These are phyloP conservation scores for Wickerhamiella spandovensis DNA, from an alignment of 805 yeast genomes.

Conservation along the genomic window DNA sequence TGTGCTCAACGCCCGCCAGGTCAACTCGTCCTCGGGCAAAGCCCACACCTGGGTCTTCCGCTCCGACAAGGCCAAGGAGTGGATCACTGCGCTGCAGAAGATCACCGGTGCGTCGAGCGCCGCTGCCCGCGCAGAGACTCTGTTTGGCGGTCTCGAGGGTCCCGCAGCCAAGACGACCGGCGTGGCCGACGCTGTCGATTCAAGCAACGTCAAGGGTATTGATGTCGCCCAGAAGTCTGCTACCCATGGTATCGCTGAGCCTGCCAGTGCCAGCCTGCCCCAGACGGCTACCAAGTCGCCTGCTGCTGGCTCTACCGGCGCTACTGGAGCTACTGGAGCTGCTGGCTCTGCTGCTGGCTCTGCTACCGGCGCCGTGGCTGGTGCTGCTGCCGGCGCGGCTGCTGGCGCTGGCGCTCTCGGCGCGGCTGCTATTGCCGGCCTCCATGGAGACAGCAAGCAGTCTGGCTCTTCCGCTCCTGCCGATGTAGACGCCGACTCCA, in stretches of 20 bases:
- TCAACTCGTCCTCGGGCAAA: conserved; percentile 24
- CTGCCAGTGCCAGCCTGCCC: too few relatives aligned
- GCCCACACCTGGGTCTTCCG: conserved; percentile 94
- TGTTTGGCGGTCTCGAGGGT: conserved; percentile 2
- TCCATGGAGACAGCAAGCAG: not conserved
- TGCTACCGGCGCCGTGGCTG: not conserved
- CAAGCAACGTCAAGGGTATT: not conserved
- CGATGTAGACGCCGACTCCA: not conserved
- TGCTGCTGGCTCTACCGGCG: conserved; percentile 1
- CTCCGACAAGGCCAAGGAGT: conserved; percentile 63
- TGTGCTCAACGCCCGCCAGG: conserved; percentile 36
- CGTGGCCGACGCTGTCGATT: not conserved
- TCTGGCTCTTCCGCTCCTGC: not conserved
- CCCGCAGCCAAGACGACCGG: not conserved
- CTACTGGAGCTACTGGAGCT: conserved; percentile 1
- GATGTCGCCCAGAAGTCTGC: too few relatives aligned
- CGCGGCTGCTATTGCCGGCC: not conserved
- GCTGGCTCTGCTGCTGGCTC: conserved; percentile 2
- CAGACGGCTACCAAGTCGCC: too few relatives aligned
- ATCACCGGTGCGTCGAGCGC: conserved; percentile 54
- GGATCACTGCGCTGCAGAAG: conserved; percentile 69
- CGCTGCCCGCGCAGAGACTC: conserved; percentile 18
- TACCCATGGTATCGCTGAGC: too few relatives aligned
- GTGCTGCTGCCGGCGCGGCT: conserved; percentile 16
- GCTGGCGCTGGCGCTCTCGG: conserved; percentile 14